These are phyloP conservation scores for Rhizopogon hawkerae DNA, from an alignment of 1,284 basidiomycete species.

Conservation along the genomic window DNA sequence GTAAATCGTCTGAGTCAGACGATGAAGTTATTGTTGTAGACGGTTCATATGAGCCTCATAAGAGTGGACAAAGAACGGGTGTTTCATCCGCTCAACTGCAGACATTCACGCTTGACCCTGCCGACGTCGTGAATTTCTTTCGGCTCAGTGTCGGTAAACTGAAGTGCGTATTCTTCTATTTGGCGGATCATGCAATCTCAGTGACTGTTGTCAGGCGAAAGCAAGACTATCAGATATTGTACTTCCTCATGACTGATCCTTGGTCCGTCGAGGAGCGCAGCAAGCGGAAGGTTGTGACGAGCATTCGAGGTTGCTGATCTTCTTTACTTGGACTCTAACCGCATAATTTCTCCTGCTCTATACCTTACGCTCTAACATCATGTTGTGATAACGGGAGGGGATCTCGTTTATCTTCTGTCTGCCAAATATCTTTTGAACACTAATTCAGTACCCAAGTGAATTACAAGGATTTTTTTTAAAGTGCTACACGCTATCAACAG, in stretches of 20 bases:
- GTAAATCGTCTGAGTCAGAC: slow-evolving; percentile 12
- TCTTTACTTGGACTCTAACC: background rate
- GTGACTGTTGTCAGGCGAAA: slow-evolving; percentile 23
- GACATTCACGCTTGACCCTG: slow-evolving; percentile 21
- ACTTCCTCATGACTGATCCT: slow-evolving; percentile 56
- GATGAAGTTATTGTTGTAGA: slow-evolving; percentile 31
- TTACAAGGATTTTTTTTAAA: no score
- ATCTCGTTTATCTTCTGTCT: background rate
- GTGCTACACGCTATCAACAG: no score
- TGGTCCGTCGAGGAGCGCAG: slow-evolving; percentile 43
- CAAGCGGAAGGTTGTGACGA: slow-evolving; percentile 44
- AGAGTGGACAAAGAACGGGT: slow-evolving; percentile 1
- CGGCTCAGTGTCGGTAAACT: slow-evolving; percentile 39
- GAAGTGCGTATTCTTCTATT: slow-evolving; percentile 33
- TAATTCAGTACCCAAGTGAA: no score
- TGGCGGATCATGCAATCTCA: background rate
- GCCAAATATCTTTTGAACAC: no score
- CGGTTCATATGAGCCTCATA: slow-evolving; percentile 18
- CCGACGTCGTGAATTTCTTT: slow-evolving; percentile 39
- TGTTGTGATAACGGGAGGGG: background rate
- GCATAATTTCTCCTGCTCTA: slow-evolving; percentile 1
- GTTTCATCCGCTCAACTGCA: slow-evolving; percentile 1
- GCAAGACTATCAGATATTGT: slow-evolving; percentile 61
- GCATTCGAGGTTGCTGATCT: slow-evolving; percentile 26
- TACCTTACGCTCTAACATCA: background rate